These are phyloP conservation scores for Umbellularia californica DNA, from an alignment of 164 flowering plant genomes.

Conservation along the genomic window DNA sequence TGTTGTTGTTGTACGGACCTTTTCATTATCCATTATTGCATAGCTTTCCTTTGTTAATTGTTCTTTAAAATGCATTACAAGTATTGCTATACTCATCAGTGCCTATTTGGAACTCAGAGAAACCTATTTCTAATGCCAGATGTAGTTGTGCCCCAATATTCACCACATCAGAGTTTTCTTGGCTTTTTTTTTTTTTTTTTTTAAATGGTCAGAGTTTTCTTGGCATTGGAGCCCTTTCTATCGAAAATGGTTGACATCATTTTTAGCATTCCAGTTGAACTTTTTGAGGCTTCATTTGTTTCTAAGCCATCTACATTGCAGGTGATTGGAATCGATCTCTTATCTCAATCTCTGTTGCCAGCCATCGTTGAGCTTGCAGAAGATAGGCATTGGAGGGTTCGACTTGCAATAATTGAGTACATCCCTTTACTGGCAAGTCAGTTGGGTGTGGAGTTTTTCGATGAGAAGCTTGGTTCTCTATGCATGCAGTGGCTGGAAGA, in stretches of 20 bases:
- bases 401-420: constrained; percentile 91
- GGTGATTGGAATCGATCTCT: constrained; percentile 96
- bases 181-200: neutral
- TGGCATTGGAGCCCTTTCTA: neutral
- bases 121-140: too few species aligned
- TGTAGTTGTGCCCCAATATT: neutral
- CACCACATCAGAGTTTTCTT: neutral
- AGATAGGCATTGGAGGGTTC: constrained; percentile 97
- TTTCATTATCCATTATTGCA: too few species aligned
- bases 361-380: constrained; percentile 99
- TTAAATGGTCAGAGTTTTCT: neutral
- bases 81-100: neutral
- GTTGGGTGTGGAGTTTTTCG: constrained; percentile 90
- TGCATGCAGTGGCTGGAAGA: constrained; percentile 89
- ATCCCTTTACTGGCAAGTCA: constrained; percentile 95
- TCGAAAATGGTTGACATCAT: too few species aligned
- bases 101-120: neutral
- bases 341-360: constrained; percentile 86
- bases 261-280: too few species aligned
- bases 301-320: constrained; percentile 24
- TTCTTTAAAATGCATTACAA: neutral
- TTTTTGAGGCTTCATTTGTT: neutral
- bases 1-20: too few species aligned
- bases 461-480: constrained; percentile 90
- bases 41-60: too few species aligned